phyloP scores from a whole-genome alignment of 202 grass and related monocot species.

The Dendrocalamus latiflorus region DNA sequence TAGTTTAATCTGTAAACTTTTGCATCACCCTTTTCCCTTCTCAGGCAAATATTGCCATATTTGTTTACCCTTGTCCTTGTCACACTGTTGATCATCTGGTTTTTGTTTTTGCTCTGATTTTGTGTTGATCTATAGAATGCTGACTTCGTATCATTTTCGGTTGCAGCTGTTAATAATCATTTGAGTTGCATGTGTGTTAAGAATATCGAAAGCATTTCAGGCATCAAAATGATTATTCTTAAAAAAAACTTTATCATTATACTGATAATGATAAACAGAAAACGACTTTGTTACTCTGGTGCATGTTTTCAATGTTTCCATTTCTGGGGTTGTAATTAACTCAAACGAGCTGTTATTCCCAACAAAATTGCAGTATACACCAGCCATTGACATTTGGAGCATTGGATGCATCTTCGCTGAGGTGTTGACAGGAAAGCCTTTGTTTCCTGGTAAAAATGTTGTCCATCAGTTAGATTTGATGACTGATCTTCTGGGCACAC shows the following conservation, averaged over 20 bases:
- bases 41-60: neutral
- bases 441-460: conserved; percentile 99
- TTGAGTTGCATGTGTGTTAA: neutral
- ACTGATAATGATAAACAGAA: neutral
- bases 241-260: neutral
- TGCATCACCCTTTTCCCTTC: neutral
- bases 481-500: conserved; percentile 95
- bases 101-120: neutral
- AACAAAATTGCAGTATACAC: conserved; percentile 87
- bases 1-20: neutral
- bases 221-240: neutral
- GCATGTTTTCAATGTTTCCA: neutral
- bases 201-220: neutral
- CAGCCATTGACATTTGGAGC: conserved; percentile 99
- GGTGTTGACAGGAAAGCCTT: conserved; percentile 88
- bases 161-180: neutral
- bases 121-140: neutral
- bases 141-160: neutral
- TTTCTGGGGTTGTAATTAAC: neutral
- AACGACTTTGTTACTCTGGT: neutral
- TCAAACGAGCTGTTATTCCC: neutral
- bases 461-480: conserved; percentile 98
- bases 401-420: conserved; percentile 99
- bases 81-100: neutral
- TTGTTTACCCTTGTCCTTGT: neutral